phyloP scores from a whole-genome alignment of 192 early-diverging fungal genomes.

The Podila clonocystis region DNA sequence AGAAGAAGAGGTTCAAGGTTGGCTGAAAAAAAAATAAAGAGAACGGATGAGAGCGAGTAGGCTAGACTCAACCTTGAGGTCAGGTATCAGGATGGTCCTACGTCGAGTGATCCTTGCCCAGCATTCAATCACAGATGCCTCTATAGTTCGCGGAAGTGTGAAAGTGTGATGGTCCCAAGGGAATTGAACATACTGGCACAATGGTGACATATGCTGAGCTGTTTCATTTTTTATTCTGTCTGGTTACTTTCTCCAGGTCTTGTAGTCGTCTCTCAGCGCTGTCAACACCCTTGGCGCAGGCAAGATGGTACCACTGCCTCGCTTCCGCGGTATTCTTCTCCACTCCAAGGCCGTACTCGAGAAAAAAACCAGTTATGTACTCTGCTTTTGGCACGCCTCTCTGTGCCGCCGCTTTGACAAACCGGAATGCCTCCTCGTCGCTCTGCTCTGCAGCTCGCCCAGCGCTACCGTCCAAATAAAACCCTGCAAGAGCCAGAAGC shows the following conservation, averaged over 20 bases:
- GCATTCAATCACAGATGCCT: too few species aligned
- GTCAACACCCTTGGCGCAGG: constrained; percentile 44
- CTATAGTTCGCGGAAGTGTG: too few species aligned
- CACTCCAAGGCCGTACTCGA: constrained; percentile 42
- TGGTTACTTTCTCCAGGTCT: constrained; percentile 14
- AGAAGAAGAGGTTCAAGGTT: too few species aligned
- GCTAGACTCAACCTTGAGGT: too few species aligned
- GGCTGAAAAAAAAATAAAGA: too few species aligned
- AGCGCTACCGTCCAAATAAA: constrained; percentile 77
- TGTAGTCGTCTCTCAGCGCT: constrained; percentile 30
- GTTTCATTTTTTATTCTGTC: not conserved
- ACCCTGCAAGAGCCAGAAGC: constrained; percentile 84
- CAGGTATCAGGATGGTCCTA: too few species aligned
- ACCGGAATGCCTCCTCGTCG: constrained; percentile 40
- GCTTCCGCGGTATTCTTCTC: constrained; percentile 30
- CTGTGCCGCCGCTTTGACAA: constrained; percentile 34
- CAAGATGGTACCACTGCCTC: constrained; percentile 40
- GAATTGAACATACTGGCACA: too few species aligned
- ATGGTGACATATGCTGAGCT: too few species aligned
- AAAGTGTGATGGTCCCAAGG: too few species aligned
- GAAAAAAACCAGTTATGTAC: constrained; percentile 48
- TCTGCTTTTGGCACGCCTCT: constrained; percentile 46
- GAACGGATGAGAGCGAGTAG: too few species aligned
- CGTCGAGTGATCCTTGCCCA: too few species aligned
- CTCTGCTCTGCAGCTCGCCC: constrained; percentile 40